Base-by-base conservation (phyloP, 2,329 filamentous ascomycete species). In the Stenocarpella maydis region DNA sequence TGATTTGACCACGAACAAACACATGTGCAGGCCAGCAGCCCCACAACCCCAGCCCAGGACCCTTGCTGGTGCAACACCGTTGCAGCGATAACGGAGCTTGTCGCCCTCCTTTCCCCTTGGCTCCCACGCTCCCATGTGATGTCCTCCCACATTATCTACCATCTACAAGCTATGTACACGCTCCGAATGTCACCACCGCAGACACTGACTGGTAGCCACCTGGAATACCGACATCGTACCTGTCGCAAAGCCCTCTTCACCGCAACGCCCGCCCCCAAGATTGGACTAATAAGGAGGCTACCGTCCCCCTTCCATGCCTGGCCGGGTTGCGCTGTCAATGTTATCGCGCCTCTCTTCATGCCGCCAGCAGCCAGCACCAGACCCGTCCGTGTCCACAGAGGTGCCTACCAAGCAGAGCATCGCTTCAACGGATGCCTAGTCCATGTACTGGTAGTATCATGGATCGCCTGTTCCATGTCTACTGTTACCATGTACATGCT, bases 11-110 rank as follows among this genome's bases (percentile, higher is more conserved):
- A 41, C 26, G 17, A 26, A 24, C 58, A 61, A 61, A 31, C 58
- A 63, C 43, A 34, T 34, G 31, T 34, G 41, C 26, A 47, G 31
- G 31, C 34, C 58, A 19, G n/a, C 12, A 24, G 24, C 21, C 49
- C 34, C 49, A 54, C 39, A 54, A 54, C 28, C 34, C 12, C 39
- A 26, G 50, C 39, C n/a, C 64, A 47, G 50, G 64, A 54, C 64
- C 65, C 65, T 49, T 34, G 31, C 58, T 49, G 28, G n/a, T 28
- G 28, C 58, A 63, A 63, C 55, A 26, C 39, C 37, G 55, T 37
- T 34, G 45, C 65, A 55, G 66, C 66, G 66, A 69, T 69, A 69
- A 68, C 66, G 66, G 66, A 69, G 61, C 26, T 50, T 47, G 26
- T 50, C 54, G 14, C 26, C 34, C 34, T 37, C 5, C 4, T 8